Base-by-base conservation (phyloP, 257 asterid genomes). In the Ehretia macrophylla region DNA sequence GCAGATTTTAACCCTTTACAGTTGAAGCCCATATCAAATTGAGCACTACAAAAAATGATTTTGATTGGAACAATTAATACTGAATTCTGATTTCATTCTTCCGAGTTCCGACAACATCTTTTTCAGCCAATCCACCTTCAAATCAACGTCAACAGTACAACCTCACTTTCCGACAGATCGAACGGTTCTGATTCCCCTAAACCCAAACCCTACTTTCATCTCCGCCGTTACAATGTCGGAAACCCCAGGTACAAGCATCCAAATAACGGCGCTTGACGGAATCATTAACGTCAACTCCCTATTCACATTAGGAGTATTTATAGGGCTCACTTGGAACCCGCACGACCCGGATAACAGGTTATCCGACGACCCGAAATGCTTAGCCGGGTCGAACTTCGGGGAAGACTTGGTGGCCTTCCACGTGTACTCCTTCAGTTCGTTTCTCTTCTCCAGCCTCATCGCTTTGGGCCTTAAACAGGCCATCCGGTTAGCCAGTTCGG, bases 241-340 rank as follows among this genome's bases (percentile, higher is more conserved):
- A 53, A 60, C 65, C 6, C 69, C 68, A 1, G 65, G 82, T 5
- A 91, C 96, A 68, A 74, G 85, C 67, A 83, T 91, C 75, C 96
- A 91, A 83, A 63, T 85, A 35, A 61, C 95, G 54, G 95, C 98
- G 13, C 81, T 90, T 8, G 96, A 90, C 73, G 96, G 95, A 27
- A 82, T 91, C 79, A 79, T 87, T 23, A 87, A 87, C 71, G 95
- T 88, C 51, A 91, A 91, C 77, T 87, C 98, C 17, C 90, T 91
- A 6, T 91, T 87, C 88, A 85, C 95, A 0, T 71, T 87, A 1
- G 96, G 96, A 14, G 98, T 91, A 51, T 85, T 91, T 88, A 75
- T 91, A 72, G 98, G 98, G 6, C 84, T 91, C 4, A 62, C 98
- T 22, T 91, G 98, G 98, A 83, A 87, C 81, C 98, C 98, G 0